These are phyloP conservation scores for Turnera subulata DNA, from an alignment of 345 rosid genomes.

Conservation along the genomic window DNA sequence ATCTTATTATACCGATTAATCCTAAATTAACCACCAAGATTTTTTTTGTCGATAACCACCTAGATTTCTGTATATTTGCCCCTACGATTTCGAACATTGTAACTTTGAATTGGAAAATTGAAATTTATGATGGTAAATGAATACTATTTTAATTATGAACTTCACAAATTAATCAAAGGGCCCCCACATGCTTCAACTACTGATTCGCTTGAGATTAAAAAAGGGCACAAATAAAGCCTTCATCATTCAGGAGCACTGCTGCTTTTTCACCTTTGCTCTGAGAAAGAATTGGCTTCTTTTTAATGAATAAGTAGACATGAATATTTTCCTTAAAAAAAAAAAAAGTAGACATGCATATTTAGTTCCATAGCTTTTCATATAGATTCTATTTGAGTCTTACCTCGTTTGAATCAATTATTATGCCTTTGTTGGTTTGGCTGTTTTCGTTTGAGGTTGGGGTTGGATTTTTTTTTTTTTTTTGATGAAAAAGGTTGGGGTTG, in stretches of 20 bases:
- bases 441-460: too few species aligned
- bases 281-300: too few species aligned
- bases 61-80: too few species aligned
- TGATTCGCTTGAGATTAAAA: not conserved
- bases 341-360: constrained; percentile 1
- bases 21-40: too few species aligned
- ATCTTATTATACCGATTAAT: too few species aligned
- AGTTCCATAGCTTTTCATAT: not conserved
- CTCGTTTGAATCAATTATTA: not conserved
- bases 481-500: too few species aligned
- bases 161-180: not conserved
- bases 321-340: too few species aligned
- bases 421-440: too few species aligned
- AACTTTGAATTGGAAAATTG: not conserved
- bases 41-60: too few species aligned
- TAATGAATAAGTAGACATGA: not conserved
- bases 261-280: not conserved
- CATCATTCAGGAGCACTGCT: constrained; percentile 1
- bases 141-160: not conserved
- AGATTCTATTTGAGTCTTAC: not conserved
- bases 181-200: not conserved
- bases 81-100: too few species aligned
- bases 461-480: too few species aligned
- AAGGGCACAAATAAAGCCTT: constrained; percentile 2
- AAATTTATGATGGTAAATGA: not conserved